These are phyloP conservation scores for Apiotrichum gracile DNA, from an alignment of 1,284 basidiomycete species.

Conservation along the genomic window DNA sequence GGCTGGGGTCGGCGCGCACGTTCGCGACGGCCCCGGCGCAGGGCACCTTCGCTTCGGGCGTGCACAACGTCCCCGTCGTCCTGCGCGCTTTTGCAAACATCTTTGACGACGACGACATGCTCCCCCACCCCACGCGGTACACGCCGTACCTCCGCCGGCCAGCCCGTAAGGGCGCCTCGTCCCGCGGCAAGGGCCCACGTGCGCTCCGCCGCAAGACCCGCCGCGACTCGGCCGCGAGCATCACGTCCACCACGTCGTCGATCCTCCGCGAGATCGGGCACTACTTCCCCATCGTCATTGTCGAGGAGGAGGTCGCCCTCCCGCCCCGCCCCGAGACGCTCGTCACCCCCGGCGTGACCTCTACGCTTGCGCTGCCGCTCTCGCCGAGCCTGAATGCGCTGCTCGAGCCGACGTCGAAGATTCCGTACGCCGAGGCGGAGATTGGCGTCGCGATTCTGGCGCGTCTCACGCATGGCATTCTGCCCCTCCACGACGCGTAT, in stretches of 20 bases:
- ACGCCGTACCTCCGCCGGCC: constrained; percentile 21
- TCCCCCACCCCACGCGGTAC: constrained; percentile 28
- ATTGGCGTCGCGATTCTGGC: constrained; percentile 34
- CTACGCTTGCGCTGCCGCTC: constrained; percentile 35
- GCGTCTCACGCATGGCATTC: constrained; percentile 24
- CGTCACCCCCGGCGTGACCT: constrained; percentile 26
- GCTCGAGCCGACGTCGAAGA: constrained; percentile 21
- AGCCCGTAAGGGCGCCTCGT: neutral
- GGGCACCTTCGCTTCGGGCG: constrained; percentile 1
- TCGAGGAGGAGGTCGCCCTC: constrained; percentile 9
- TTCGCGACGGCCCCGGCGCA: constrained; percentile 26
- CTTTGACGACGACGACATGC: constrained; percentile 27
- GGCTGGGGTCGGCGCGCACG: constrained; percentile 30
- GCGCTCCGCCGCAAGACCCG: neutral
- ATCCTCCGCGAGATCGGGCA: constrained; percentile 25
- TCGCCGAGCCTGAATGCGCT: constrained; percentile 29
- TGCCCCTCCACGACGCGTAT: constrained; percentile 31
- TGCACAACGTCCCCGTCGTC: constrained; percentile 30
- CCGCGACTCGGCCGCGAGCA: neutral
- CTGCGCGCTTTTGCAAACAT: constrained; percentile 31
- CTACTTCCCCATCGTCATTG: constrained; percentile 29
- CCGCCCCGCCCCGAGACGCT: constrained; percentile 32
- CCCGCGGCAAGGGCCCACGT: neutral
- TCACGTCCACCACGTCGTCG: constrained; percentile 8
- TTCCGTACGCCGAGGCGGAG: constrained; percentile 32